Evolutionary conservation across 2,329 filamentous ascomycete species (phyloP), one percentile per base, ranked within the genome.

Genomic region (Colletotrichum aenigma): DNA sequence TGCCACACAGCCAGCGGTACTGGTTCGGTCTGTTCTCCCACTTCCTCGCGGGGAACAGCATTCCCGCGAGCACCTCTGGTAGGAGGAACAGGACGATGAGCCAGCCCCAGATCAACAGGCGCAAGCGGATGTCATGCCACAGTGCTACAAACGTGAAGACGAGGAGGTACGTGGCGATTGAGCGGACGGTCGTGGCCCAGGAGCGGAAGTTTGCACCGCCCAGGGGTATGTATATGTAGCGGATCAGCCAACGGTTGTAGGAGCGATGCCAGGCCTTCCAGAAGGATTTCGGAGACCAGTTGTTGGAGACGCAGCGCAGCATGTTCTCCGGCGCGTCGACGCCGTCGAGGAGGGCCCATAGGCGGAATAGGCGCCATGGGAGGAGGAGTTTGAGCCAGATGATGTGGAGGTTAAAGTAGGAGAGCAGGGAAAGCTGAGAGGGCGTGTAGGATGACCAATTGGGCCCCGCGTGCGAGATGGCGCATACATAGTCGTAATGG

Each of bases 271-370:
- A 99, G 36, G 93, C 93, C 77, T 97, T 94, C 97, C 97, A 99
- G 87, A 99, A 99, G 24, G 93, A 93, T 55, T 96, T 90, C 0
- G 95, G 94, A 78, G 94, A 96, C 87, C 96, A 98, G 84, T 98
- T 98, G 87, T 99, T 93, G 81, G 93, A 96, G 86, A 98, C 95
- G 85, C 97, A 99, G 79, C 97, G 94, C 70, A 98, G 91, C 95
- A 99, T 98, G 86, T 99, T 99, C 86, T 99, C 97, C 0, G 97
- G 96, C 0, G 97, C 95, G 82, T 99, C 97, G 79, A 99, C 92
- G 76, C 95, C 95, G 83, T 99, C 97, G 18, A 96, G 83, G 6
- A 99, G 90, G 0, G 95, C 90, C 97, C 97, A 99, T n/a, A 99
- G 92, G 6, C 97, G 94, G 91, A 98, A 98, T 84, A 98, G 94